Evolutionary conservation across 257 asterid genomes (phyloP).

Genomic region (Solanum phureja): DNA sequence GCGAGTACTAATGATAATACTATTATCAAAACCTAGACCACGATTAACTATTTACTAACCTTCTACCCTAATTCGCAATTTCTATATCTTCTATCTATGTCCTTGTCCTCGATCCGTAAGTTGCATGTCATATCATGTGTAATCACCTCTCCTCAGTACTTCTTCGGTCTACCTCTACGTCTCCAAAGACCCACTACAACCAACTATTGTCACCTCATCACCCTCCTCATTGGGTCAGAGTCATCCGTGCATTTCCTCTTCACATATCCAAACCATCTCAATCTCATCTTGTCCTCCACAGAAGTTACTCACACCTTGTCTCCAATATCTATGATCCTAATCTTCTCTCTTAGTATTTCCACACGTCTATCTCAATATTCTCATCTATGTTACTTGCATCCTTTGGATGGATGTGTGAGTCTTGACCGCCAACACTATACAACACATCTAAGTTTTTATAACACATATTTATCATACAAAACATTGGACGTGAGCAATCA

Average conservation of each 20-base stretch:
- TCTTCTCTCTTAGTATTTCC: not conserved
- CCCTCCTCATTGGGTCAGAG: not conserved
- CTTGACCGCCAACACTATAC: not conserved
- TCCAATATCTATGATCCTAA: not conserved
- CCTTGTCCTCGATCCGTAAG: not conserved
- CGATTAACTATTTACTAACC: not conserved
- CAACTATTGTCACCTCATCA: not conserved
- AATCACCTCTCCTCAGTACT: no score
- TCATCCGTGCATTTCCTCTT: not conserved
- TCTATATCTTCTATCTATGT: no score
- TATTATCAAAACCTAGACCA: not conserved
- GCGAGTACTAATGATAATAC: not conserved
- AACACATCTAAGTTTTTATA: not conserved
- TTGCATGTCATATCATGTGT: no score
- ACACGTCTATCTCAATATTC: not conserved
- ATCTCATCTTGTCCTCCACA: not conserved
- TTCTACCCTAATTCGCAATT: not conserved
- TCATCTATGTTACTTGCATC: not conserved
- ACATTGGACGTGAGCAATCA: not conserved
- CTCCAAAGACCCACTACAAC: no score
- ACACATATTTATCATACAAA: not conserved
- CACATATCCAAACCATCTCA: not conserved
- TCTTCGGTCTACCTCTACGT: no score
- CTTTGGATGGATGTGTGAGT: not conserved
- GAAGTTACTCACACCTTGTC: not conserved